Conservation (phyloP, 345 rosid species). For the Populus alba region DNA sequence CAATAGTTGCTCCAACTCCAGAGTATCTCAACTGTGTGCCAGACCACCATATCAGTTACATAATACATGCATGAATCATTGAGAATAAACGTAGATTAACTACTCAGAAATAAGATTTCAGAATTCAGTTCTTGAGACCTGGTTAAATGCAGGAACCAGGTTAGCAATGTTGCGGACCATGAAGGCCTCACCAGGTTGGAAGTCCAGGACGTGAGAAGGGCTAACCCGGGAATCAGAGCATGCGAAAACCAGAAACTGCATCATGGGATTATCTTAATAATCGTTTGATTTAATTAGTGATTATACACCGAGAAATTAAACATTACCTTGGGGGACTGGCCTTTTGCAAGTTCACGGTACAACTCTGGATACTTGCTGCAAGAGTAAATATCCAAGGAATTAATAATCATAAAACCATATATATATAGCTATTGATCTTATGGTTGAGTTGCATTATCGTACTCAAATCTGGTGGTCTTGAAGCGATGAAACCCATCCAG, state of each 20-base stretch:
- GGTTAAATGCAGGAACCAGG: slow-evolving; percentile 51
- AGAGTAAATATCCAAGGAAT: background rate
- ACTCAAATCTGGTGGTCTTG: slow-evolving; percentile 19
- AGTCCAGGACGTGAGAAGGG: slow-evolving; percentile 47
- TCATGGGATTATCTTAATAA: background rate
- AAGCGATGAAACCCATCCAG: slow-evolving; percentile 14
- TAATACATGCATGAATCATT: background rate
- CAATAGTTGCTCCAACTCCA: slow-evolving; percentile 23
- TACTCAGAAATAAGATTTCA: background rate
- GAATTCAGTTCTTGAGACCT: slow-evolving; percentile 23
- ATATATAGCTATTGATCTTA: background rate
- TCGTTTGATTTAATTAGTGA: background rate
- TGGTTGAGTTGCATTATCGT: background rate
- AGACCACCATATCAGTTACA: background rate
- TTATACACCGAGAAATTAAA: background rate
- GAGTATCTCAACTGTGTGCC: slow-evolving; percentile 18
- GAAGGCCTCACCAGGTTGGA: slow-evolving; percentile 56
- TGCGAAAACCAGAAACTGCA: slow-evolving; percentile 30
- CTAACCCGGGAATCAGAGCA: slow-evolving; percentile 58
- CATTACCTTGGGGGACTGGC: slow-evolving; percentile 24
- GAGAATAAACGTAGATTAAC: background rate
- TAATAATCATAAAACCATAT: too few species aligned
- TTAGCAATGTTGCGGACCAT: slow-evolving; percentile 49
- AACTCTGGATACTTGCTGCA: background rate
- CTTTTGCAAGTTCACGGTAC: background rate